Conservation (phyloP, 139 green algal genomes). For the Chlamydomonas applanata region DNA sequence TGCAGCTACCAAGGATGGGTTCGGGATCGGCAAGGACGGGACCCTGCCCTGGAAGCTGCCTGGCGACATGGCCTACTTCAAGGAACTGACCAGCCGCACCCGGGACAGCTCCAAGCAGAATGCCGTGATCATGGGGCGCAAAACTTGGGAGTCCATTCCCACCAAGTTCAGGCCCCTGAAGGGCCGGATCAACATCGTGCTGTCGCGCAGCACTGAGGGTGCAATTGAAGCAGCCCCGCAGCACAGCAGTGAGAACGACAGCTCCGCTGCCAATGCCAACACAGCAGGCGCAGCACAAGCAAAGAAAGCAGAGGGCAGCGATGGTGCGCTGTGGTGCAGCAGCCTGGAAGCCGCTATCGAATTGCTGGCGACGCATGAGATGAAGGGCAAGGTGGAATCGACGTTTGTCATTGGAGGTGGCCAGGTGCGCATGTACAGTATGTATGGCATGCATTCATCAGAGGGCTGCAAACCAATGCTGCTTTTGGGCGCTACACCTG, state of each 20-base stretch:
- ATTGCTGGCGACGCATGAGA: conserved; percentile 49
- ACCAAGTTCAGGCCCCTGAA: conserved; percentile 86
- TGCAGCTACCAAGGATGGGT: conserved; percentile 64
- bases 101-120: conserved; percentile 69
- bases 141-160: conserved; percentile 96
- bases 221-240: neutral
- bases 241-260: conserved; percentile 14
- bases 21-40: conserved; percentile 84
- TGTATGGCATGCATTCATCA: too few species aligned
- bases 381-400: conserved; percentile 63
- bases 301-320: neutral
- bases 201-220: conserved; percentile 54
- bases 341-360: conserved; percentile 77
- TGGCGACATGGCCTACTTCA: conserved; percentile 94
- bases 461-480: too few species aligned
- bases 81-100: conserved; percentile 75
- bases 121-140: conserved; percentile 97
- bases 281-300: conserved; percentile 4
- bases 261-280: conserved; percentile 6
- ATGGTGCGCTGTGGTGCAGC: conserved; percentile 51
- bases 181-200: conserved; percentile 93
- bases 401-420: conserved; percentile 97
- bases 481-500: too few species aligned
- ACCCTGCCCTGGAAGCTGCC: conserved; percentile 64
- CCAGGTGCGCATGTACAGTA: conserved; percentile 54